A percentile compares a stretch with the other conserved stretches of the same genome.
Conservation (phyloP, 306 rosid species). For the Medicago lupulina region DNA sequence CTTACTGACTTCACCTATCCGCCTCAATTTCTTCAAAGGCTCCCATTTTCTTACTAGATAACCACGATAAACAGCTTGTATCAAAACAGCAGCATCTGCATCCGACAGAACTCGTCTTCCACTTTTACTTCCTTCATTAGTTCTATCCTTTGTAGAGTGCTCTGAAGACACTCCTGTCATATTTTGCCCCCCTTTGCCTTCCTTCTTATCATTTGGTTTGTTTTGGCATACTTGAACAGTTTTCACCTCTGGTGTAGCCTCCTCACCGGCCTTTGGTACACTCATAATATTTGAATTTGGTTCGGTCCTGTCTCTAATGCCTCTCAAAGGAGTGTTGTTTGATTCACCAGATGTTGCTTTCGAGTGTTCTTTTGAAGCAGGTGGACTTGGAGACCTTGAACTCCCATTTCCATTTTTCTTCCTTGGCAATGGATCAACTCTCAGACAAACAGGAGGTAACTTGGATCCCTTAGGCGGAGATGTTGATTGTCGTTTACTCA, state of each 20-base stretch:
- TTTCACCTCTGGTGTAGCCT: conserved; percentile 39
- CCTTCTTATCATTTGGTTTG: conserved; percentile 31
- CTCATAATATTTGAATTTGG: not conserved
- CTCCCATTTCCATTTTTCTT: conserved; percentile 54
- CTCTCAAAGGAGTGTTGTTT: conserved; percentile 5
- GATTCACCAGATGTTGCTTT: conserved; percentile 20
- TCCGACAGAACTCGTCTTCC: conserved; percentile 47
- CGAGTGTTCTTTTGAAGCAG: conserved; percentile 42
- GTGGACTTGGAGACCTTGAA: conserved; percentile 65
- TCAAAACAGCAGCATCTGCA: conserved; percentile 64
- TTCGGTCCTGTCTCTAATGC: conserved; percentile 24
- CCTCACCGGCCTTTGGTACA: conserved; percentile 22
- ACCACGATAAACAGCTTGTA: conserved; percentile 79
- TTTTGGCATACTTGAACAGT: conserved; percentile 28
- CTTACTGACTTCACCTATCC: conserved; percentile 59
- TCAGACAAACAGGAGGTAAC: conserved; percentile 81
- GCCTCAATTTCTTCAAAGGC: conserved; percentile 71
- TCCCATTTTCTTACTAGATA: conserved; percentile 71
- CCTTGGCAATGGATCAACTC: conserved; percentile 79
- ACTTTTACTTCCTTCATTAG: conserved; percentile 5
- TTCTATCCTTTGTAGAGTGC: too few species aligned
- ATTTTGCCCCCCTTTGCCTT: too few species aligned
- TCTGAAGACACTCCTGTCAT: too few species aligned
- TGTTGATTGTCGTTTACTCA: conserved; percentile 37
- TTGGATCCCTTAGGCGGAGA: conserved; percentile 55